Evolutionary conservation across 345 rosid species (phyloP).

Genomic region (Euphorbia lathyris): DNA sequence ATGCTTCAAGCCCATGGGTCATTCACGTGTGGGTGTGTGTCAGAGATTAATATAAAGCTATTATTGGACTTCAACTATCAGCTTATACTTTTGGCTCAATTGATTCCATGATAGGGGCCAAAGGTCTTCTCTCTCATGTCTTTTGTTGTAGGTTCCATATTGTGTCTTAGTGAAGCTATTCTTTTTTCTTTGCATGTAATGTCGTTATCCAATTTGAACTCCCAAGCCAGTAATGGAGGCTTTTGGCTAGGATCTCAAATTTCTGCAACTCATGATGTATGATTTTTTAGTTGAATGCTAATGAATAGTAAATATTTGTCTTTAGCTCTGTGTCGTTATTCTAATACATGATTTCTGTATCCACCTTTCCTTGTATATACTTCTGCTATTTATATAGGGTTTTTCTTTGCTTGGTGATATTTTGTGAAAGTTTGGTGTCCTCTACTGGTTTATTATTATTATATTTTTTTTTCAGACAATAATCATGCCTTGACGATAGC

Average conservation of each 20-base stretch:
- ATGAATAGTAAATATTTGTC: neutral
- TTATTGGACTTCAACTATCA: too few relatives aligned
- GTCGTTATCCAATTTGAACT: neutral
- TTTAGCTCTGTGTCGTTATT: neutral
- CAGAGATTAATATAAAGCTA: too few relatives aligned
- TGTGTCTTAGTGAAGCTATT: neutral
- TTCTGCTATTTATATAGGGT: neutral
- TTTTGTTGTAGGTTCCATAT: neutral
- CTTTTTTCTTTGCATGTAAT: neutral
- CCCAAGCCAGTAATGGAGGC: neutral
- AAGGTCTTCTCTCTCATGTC: neutral
- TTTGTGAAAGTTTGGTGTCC: constrained; percentile 12
- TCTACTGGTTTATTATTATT: constrained; percentile 19
- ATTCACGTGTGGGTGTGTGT: too few relatives aligned
- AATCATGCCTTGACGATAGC: constrained; percentile 71
- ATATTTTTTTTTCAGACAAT: constrained; percentile 51
- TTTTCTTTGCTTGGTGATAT: neutral
- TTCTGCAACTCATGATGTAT: neutral
- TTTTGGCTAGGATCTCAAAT: neutral
- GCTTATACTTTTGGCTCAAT: too few relatives aligned
- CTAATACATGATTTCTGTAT: neutral
- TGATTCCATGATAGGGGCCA: too few relatives aligned
- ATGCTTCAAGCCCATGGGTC: too few relatives aligned
- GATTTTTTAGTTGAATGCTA: neutral
- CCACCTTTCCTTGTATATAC: neutral